Base-by-base conservation (phyloP, 2,329 filamentous ascomycete genomes). In the Raffaelea albimanens region DNA sequence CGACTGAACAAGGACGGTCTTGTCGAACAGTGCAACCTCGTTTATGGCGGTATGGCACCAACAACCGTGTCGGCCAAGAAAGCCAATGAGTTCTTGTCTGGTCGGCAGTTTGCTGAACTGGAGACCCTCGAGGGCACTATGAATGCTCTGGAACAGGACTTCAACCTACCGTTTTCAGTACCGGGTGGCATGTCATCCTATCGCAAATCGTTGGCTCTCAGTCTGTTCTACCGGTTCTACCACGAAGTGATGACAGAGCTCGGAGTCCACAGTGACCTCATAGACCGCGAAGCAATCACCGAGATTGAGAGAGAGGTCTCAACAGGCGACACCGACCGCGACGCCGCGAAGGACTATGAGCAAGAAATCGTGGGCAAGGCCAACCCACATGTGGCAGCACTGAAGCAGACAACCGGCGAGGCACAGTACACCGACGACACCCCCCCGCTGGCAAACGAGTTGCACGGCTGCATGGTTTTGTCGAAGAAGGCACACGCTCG, bases 131-230 rank as follows among this genome's bases (percentile, higher is more conserved):
- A 98, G 63, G 90, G 87, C 1, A 79, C 83, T 5, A 96, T 97
- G 87, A 85, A 80, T 56, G 85, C 87, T 1, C 70, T 98, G n/a
- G 90, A 88, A 53, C 73, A 78, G 45, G 93, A 97, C 59, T 98
- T 98, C 59, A 80, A 94, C 61, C 73, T 98, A 25, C 75, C 79
- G 4, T 97, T 95, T 58, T 83, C 89, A 46, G 93, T 98, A 1
- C 93, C 91, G 0, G 93, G 93, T 55, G 93, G 93, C 34, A 98
- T 98, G 93, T 91, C 93, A 0, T 95, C 89, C 1, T 98, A 97
- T 61, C 76, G 93, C 23, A 95, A 93, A 62, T 87, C 89, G 1
- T 70, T 98, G 9, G 91, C 93, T 0, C 71, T 97, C 45, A 83
- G 90, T 2, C 95, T 98, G 73, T 97, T 97, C 67, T 97, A 97